Conservation (phyloP, 1,284 basidiomycete species). For the Abortiporus biennis region DNA sequence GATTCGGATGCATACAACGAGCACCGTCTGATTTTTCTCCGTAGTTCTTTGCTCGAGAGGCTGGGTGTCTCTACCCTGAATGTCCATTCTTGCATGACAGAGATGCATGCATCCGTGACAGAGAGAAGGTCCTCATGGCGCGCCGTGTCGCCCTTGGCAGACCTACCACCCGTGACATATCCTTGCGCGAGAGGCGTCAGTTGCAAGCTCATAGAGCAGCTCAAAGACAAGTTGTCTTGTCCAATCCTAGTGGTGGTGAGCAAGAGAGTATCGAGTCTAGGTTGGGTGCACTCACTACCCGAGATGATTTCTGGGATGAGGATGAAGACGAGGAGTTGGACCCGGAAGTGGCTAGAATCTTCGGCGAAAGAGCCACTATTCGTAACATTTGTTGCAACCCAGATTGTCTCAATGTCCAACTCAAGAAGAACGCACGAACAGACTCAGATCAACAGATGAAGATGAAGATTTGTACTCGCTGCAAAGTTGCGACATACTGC, state of each 20-base stretch:
- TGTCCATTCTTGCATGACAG: conserved; percentile 22
- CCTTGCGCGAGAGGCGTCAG: conserved; percentile 3
- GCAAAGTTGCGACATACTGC: conserved; percentile 17
- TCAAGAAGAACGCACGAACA: conserved; percentile 6
- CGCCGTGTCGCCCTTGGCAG: conserved; percentile 11
- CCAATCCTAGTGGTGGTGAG: background rate
- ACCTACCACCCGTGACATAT: conserved; percentile 9
- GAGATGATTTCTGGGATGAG: conserved; percentile 1
- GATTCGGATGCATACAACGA: no score
- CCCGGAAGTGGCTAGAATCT: conserved; percentile 8
- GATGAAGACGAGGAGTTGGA: conserved; percentile 9
- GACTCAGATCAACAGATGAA: conserved; percentile 2
- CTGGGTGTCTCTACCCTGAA: conserved; percentile 16
- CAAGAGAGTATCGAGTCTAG: background rate
- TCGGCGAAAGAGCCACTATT: conserved; percentile 5
- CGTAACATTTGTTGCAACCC: conserved; percentile 16
- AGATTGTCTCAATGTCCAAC: conserved; percentile 11
- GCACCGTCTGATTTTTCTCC: background rate
- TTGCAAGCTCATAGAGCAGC: background rate
- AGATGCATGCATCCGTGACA: conserved; percentile 8
- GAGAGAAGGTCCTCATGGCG: conserved; percentile 10
- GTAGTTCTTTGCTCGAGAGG: conserved; percentile 18
- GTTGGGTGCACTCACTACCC: background rate
- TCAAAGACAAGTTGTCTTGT: background rate
- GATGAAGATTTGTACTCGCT: conserved; percentile 13